Percentiles rank a stretch among this genome's conserved stretches.
Evolutionary conservation across 768 basidiomycete genomes (phyloP).

Genomic region (Inosperma sp.): DNA sequence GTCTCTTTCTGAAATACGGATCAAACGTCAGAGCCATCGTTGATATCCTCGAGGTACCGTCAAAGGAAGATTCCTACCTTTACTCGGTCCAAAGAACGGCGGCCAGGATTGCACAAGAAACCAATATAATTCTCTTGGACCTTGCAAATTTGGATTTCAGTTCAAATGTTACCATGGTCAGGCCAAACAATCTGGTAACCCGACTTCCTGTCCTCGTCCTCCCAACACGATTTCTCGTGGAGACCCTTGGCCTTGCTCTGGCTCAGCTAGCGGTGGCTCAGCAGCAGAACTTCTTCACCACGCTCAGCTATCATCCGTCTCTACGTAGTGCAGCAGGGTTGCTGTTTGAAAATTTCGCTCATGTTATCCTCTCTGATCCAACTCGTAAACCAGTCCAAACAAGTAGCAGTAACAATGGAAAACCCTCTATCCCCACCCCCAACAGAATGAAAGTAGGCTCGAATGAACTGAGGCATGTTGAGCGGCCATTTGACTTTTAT

Average conservation of each 20-base stretch:
- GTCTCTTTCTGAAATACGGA: constrained; percentile 11
- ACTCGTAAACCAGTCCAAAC: constrained; percentile 2
- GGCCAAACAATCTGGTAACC: neutral
- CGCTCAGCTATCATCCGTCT: constrained; percentile 6
- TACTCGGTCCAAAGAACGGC: neutral
- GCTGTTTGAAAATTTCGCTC: constrained; percentile 12
- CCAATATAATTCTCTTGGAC: constrained; percentile 2
- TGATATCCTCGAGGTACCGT: neutral
- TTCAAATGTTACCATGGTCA: constrained; percentile 7
- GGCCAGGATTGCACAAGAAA: neutral
- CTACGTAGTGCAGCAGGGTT: constrained; percentile 8
- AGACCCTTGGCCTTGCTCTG: constrained; percentile 11
- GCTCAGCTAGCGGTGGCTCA: constrained; percentile 8
- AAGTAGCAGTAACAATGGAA: neutral
- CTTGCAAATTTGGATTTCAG: constrained; percentile 7
- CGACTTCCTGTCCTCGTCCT: constrained; percentile 1
- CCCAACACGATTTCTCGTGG: constrained; percentile 7
- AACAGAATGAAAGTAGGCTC: constrained; percentile 3
- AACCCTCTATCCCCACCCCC: constrained; percentile 6
- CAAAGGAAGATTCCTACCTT: neutral
- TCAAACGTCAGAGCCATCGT: constrained; percentile 5
- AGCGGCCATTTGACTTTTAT: constrained; percentile 4
- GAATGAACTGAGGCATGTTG: constrained; percentile 4
- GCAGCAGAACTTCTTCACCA: constrained; percentile 7
- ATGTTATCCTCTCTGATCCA: constrained; percentile 7